Base-by-base conservation (phyloP, 345 rosid species). In the Pistacia vera region DNA sequence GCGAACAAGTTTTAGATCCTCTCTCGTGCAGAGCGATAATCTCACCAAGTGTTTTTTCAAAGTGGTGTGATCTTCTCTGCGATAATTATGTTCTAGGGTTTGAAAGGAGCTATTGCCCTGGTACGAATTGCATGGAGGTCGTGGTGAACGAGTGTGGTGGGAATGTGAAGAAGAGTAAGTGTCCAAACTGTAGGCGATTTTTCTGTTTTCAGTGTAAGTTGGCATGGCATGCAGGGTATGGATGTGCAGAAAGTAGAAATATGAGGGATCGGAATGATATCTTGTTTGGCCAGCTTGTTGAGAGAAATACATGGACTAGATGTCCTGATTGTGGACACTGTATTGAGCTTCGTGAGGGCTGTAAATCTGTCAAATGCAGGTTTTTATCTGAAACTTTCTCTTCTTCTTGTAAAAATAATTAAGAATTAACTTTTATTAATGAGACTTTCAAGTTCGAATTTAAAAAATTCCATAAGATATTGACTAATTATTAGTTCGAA, bases 11-110 rank as follows among this genome's bases (percentile, higher is more conserved):
- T 5, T 18, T 80, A n/a, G 81, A 83, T n/a, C 79, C 83, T 35
- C 20, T 71, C 54, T 70, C 79, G 0, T 77, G 77, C 77, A 80
- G 72, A 58, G 57, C 60, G 6, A 66, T 77, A 36, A 62, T 83
- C 72, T 22, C 81, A 44, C 52, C 3, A 2, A 1, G 3, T 30
- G 3, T 30, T 30, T 30, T 83, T 30, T 67, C 57, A 2, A 74
- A 77, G 51, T 83, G 83, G 83, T 77, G 81, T 67, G 86, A 83
- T 68, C 51, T 48, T 71, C 83, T 83, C 12, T 67, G 77, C n/a
- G 77, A 83, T 10, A 71, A 76, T 0, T 8, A 30, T 14, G 62
- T 77, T 25, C 65, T 62, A 57, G 44, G 69, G 28, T 38, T 62
- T 51, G 77, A 80, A 25, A 74, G 72, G 17, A 54, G 81, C 73